Evolutionary conservation across 306 rosid species (phyloP), one percentile per base, ranked within the genome.

Genomic region (Phaseolus lunatus): DNA sequence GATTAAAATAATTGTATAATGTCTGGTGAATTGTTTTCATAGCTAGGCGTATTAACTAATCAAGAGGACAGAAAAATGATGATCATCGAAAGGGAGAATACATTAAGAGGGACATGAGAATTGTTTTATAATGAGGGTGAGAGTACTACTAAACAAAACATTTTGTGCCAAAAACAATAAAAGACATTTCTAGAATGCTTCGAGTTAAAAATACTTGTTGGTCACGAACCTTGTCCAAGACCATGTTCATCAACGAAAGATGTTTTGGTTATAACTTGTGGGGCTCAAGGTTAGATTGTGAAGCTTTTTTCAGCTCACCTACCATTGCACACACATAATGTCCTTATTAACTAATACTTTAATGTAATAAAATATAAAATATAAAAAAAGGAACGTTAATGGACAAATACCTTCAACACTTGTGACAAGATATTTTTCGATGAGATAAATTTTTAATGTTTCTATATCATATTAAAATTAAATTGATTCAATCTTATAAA

Each of bases 361-460:
- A 65, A 49, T 8, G n/a, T 7, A 15, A 48, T 76, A 11, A 7
- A 65, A 16, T 49, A 50, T 63, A n/a, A n/a, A n/a, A n/a, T 23
- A n/a, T 14, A 77, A 19, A 53, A 66, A 24, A 56, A 58, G 53
- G 44, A 44, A 69, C 5, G 19, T 45, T 57, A 44, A 69, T 78
- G 82, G 18, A 57, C 50, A 58, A 78, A 70, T 70, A 58, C 35
- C 45, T 48, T 70, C 5, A 4, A 79, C 72, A 63, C 70, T 44
- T 15, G 26, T 33, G 33, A 1, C 26, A n/a, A n/a, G n/a, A n/a
- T n/a, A n/a, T n/a, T n/a, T n/a, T n/a, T n/a, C n/a, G n/a, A n/a
- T n/a, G n/a, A n/a, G n/a, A n/a, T n/a, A n/a, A n/a, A n/a, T n/a
- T n/a, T n/a, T n/a, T n/a, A n/a, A n/a, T n/a, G n/a, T n/a, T n/a